Evolutionary conservation across 2,329 filamentous ascomycete species (phyloP), one percentile per base, ranked within the genome.

Genomic region (Tolypocladium tropicale): DNA sequence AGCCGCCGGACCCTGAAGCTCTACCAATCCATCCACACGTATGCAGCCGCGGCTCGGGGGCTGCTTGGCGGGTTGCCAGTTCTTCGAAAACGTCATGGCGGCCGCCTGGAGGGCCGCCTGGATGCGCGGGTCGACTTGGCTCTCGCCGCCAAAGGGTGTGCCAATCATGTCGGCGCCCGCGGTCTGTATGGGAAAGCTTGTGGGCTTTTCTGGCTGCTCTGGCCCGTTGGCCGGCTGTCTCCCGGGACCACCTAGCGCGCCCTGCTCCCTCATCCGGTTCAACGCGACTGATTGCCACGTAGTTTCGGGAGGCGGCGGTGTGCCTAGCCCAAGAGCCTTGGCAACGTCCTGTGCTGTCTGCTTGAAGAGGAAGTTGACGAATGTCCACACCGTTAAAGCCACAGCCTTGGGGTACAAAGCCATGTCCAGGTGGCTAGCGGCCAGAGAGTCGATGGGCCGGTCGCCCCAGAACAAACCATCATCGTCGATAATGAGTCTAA

Each of bases 391-490:
- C 0, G 81, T 78, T 52, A 76, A 58, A 6, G 77, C 73, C 2
- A 83, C 64, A 2, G 79, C 75, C 43, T 74, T 74, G 2, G 83
- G 83, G 71, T 77, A 83, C 4, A 85, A 67, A 2, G 74, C 72
- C n/a, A 76, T 75, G 43, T 74, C 68, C 14, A 80, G 65, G 54
- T 73, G 70, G 55, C 73, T 70, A 23, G 76, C 79, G 0, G 71
- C 71, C 4, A 68, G 57, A 2, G 78, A 71, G 34, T 83, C 80
- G 43, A 83, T 75, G 1, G 73, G 72, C 34, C 74, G 68, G 16
- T 75, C 74, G 1, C 71, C 72, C 72, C 77, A 77, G 54, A 72
- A 73, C 12, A 84, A 68, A 1, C 71, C 71, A 10, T 81, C 76
- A 7, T 78, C 72, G 18, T 76, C 74, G 46, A 83, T 67, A 25